These are phyloP conservation scores for Sinapis alba DNA, from an alignment of 441 rosid genomes.

Conservation along the genomic window DNA sequence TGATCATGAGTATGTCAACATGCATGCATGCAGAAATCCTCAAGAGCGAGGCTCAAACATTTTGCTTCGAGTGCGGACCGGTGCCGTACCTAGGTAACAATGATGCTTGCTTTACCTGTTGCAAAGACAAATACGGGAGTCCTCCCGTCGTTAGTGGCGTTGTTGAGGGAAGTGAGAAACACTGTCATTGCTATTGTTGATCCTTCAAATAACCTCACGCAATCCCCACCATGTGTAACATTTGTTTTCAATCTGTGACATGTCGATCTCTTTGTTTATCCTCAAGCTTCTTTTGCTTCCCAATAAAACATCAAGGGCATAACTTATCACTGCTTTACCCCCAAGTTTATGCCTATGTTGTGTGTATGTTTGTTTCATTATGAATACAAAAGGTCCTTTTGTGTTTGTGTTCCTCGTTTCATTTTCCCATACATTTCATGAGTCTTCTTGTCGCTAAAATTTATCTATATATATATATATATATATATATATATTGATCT, in stretches of 20 bases:
- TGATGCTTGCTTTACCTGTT: no score
- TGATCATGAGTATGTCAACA: not conserved
- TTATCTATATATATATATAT: no score
- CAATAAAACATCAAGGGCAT: conserved; percentile 8
- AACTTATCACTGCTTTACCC: not conserved
- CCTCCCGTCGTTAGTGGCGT: no score
- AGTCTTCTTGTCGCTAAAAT: not conserved
- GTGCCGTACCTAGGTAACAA: no score
- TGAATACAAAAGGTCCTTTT: not conserved
- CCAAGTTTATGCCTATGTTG: not conserved
- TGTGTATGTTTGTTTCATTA: not conserved
- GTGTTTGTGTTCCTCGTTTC: not conserved
- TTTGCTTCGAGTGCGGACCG: no score
- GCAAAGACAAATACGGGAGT: no score
- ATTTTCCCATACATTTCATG: not conserved
- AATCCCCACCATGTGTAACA: not conserved
- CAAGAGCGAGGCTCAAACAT: not conserved
- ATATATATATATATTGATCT: not conserved
- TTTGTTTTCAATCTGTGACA: not conserved
- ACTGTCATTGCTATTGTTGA: conserved; percentile 4
- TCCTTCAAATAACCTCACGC: not conserved
- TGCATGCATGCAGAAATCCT: not conserved
- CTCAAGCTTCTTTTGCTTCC: not conserved
- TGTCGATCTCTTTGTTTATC: not conserved
- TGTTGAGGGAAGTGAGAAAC: not conserved